phyloP scores from a whole-genome alignment of 2,329 filamentous ascomycete species.

The Cadophora malorum region DNA sequence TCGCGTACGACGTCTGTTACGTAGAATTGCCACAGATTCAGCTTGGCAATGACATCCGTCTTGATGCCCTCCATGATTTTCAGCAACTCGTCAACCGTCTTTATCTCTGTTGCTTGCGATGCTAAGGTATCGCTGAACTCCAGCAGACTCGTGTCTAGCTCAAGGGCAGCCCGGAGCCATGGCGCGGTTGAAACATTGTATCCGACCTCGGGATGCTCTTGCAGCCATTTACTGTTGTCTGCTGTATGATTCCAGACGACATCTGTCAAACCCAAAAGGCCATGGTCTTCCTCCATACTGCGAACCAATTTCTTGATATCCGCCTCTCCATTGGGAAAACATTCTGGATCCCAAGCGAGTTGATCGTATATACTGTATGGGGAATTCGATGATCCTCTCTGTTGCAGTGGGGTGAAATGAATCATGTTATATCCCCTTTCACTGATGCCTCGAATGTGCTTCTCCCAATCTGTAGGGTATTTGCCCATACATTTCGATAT shows the following conservation, averaged over 20 bases:
- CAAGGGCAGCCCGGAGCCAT: conserved; percentile 73
- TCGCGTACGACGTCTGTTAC: conserved; percentile 79
- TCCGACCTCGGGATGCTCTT: conserved; percentile 92
- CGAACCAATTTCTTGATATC: conserved; percentile 79
- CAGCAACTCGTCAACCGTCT: conserved; percentile 73
- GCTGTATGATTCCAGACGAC: conserved; percentile 99
- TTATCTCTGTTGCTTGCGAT: conserved; percentile 73
- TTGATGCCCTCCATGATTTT: conserved; percentile 86
- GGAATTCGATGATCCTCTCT: conserved; percentile 88
- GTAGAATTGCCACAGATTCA: conserved; percentile 94
- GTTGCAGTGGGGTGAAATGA: conserved; percentile 94
- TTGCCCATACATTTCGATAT: conserved; percentile 98
- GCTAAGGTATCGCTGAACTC: conserved; percentile 67
- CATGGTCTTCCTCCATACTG: conserved; percentile 84
- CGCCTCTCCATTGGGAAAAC: conserved; percentile 84
- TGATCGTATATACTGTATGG: conserved; percentile 98
- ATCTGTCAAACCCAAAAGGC: conserved; percentile 87
- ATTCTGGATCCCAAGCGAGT: conserved; percentile 78
- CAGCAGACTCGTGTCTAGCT: conserved; percentile 78
- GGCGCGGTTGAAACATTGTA: conserved; percentile 94
- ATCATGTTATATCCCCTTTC: conserved; percentile 98
- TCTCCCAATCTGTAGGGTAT: conserved; percentile 89
- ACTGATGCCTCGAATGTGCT: conserved; percentile 85
- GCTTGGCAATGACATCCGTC: conserved; percentile 75
- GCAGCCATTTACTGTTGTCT: conserved; percentile 91